Percentiles rank a stretch among this genome's conserved stretches.
These are phyloP conservation scores for Meyerozyma sp. DNA, from an alignment of 1,139 yeast genomes.

Conservation along the genomic window DNA sequence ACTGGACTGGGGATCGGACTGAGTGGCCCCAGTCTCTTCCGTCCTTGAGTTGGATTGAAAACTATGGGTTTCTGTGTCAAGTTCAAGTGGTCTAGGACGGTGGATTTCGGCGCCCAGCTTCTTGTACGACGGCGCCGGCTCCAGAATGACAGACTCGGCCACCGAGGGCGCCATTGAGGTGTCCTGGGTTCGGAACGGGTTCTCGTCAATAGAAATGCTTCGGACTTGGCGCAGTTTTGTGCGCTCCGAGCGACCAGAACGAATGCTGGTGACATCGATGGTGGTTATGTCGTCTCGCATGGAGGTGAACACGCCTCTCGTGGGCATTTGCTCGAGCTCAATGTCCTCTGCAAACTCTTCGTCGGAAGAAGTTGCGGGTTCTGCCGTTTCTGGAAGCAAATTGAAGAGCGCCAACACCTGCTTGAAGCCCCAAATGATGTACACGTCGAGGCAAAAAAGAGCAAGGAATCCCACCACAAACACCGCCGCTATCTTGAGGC, in stretches of 20 bases:
- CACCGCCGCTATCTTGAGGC: conserved; percentile 68
- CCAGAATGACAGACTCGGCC: conserved; percentile 3
- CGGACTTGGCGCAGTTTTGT: background rate
- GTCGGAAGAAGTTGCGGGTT: conserved; percentile 8
- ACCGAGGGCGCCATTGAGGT: background rate
- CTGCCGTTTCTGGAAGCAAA: conserved; percentile 8
- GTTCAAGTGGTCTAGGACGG: background rate
- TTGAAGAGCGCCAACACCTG: conserved; percentile 18
- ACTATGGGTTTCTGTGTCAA: background rate
- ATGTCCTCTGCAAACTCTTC: conserved; percentile 14
- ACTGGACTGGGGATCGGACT: too few relatives aligned
- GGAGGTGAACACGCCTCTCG: conserved; percentile 16
- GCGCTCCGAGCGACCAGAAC: conserved; percentile 7
- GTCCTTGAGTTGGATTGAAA: background rate
- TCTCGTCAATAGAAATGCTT: conserved; percentile 4
- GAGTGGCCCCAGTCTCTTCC: too few relatives aligned
- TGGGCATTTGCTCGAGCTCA: conserved; percentile 9
- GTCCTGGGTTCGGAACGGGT: background rate
- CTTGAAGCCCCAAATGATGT: conserved; percentile 28
- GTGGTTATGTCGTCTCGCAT: conserved; percentile 36
- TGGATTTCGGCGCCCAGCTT: background rate
- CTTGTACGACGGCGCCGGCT: conserved; percentile 11
- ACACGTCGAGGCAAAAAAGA: conserved; percentile 42
- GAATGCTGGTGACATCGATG: conserved; percentile 21
- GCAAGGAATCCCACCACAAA: conserved; percentile 59